Base-by-base conservation (phyloP, 2,329 filamentous ascomycete genomes). In the Mycocentrospora acerina region DNA sequence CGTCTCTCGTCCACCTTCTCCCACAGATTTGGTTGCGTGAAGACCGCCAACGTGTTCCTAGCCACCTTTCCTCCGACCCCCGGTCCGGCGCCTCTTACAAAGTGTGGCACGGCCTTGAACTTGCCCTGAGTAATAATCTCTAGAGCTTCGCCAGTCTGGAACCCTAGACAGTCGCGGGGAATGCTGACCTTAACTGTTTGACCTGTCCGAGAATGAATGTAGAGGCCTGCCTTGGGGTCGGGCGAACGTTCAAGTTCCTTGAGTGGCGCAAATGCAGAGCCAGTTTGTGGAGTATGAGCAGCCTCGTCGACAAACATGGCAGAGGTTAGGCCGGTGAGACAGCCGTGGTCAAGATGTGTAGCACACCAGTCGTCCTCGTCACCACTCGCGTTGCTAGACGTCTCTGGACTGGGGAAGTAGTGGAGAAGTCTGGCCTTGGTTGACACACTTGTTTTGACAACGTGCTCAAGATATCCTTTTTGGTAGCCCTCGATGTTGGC, bases 71-170 rank as follows among this genome's bases (percentile, higher is more conserved):
- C 64, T 42, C 67, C 59, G 67, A 57, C 71, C 29, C 75, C 77
- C 1, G 79, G 73, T 49, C 79, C 76, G 4, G 86, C 83, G 0
- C 90, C 91, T 51, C 85, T 79, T 7, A 98, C 93, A 67, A 95
- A 97, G 73, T 98, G 93, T 51, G 93, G 91, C 44, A 97, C 93
- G 1, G 93, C 93, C 69, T 86, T 88, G 74, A 98, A 95, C 59
- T 81, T 83, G 8, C 93, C 93, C n/a, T 79, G 75, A 0, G 91
- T 97, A 62, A 98, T 96, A 41, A 88, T 77, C 70, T 97, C 86
- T 34, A 98, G 74, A 1, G 91, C 85, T 71, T 96, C 89, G 2
- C 91, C 93, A 0, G 91, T 98, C 74, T 98, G 91, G 65, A 98
- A 98, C 1, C 88, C 93, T 33, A 98, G 84, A 67, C 89, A 93